phyloP scores from a whole-genome alignment of 2,329 filamentous ascomycete species.

The Aspergillus sp. region DNA sequence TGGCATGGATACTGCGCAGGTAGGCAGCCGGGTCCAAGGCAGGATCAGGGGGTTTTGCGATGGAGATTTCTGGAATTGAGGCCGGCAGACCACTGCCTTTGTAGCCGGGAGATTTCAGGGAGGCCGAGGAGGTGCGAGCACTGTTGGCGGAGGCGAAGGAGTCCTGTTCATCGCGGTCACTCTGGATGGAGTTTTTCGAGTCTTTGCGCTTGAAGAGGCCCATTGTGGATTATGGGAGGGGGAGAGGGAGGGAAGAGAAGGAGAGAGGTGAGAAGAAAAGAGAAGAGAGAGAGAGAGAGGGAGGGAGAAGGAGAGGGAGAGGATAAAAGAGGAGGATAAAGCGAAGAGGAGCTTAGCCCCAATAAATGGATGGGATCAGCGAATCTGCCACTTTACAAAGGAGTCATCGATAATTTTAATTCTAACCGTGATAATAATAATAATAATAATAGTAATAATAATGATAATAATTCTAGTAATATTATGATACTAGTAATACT shows the following conservation, averaged over 20 bases:
- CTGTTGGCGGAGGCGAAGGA: constrained; percentile 41
- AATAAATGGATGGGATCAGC: no score
- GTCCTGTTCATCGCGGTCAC: constrained; percentile 40
- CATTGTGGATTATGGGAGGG: constrained; percentile 28
- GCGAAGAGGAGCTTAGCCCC: no score
- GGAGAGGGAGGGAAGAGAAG: not conserved
- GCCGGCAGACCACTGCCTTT: constrained; percentile 47
- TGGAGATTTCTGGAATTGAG: constrained; percentile 69
- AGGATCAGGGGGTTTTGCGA: constrained; percentile 84
- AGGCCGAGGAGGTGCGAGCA: constrained; percentile 44
- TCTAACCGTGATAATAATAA: no score
- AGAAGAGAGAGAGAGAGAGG: not conserved
- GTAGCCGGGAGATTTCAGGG: constrained; percentile 49
- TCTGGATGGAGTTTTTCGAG: constrained; percentile 36
- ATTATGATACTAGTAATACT: no score
- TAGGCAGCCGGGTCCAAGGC: constrained; percentile 85
- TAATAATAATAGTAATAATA: no score
- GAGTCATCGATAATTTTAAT: no score
- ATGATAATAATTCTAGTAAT: no score
- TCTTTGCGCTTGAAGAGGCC: constrained; percentile 48
- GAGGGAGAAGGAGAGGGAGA: not conserved
- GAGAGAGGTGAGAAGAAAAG: not conserved
- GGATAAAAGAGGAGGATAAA: no score
- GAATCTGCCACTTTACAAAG: no score
- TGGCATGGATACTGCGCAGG: constrained; percentile 81